Evolutionary conservation across 495 filamentous ascomycete genomes (phyloP).

Genomic region (Hyaloscypha variabilis): DNA sequence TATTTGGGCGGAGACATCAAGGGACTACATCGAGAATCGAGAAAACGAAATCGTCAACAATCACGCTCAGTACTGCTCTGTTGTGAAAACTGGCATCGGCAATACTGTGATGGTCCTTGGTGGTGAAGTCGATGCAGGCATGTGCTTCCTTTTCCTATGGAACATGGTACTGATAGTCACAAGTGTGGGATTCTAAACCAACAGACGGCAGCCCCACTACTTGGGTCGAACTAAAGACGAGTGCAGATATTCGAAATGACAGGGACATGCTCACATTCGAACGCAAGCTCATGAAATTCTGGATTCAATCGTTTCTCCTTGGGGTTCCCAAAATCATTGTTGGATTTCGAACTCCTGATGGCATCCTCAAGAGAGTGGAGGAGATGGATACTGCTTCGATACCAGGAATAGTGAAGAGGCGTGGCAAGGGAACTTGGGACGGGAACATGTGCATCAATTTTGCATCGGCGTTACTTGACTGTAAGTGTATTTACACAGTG

Average conservation of each 20-base stretch:
- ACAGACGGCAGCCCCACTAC: conserved; percentile 64
- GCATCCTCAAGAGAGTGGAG: conserved; percentile 68
- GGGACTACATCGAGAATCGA: conserved; percentile 77
- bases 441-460: conserved; percentile 92
- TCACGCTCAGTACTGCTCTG: conserved; percentile 89
- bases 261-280: conserved; percentile 76
- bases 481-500: conserved; percentile 15
- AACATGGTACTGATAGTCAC: conserved; percentile 32
- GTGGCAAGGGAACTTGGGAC: conserved; percentile 74
- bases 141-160: conserved; percentile 46
- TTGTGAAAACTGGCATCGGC: conserved; percentile 85
- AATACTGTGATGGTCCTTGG: conserved; percentile 72
- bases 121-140: conserved; percentile 86
- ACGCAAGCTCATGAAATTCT: conserved; percentile 89
- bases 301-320: conserved; percentile 94
- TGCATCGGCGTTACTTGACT: conserved; percentile 72
- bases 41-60: conserved; percentile 76
- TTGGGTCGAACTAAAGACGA: conserved; percentile 96
- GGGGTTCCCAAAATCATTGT: conserved; percentile 91
- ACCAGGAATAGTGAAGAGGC: conserved; percentile 68
- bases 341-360: conserved; percentile 77
- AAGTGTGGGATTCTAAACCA: conserved; percentile 83
- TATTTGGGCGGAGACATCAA: conserved; percentile 69
- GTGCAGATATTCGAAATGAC: conserved; percentile 64
- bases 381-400: conserved; percentile 79